These are phyloP conservation scores for Exutisphaerella laricina DNA, from an alignment of 2,329 filamentous ascomycete genomes.

Conservation along the genomic window DNA sequence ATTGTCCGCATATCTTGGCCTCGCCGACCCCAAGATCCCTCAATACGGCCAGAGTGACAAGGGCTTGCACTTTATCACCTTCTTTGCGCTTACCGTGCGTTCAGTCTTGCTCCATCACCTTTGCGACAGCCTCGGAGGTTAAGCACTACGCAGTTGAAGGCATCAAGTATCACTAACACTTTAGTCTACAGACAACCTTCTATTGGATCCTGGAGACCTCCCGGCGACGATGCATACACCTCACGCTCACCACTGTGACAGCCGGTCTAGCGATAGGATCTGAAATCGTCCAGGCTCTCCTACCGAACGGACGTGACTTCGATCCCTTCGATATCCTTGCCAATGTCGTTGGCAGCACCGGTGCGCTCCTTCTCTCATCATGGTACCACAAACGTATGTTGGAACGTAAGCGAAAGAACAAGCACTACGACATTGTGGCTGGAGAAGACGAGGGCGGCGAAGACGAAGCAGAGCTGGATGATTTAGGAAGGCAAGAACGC, in stretches of 20 bases:
- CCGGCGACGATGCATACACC: constrained; percentile 74
- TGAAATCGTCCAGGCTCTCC: constrained; percentile 67
- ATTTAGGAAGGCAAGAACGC: constrained; percentile 66
- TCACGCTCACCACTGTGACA: constrained; percentile 78
- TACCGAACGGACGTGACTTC: constrained; percentile 57
- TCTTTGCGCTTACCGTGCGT: constrained; percentile 75
- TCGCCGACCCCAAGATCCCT: constrained; percentile 55
- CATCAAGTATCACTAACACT: background rate
- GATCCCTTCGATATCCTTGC: constrained; percentile 83
- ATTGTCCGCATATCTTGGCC: constrained; percentile 67
- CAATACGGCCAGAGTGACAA: constrained; percentile 74
- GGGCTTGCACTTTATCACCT: constrained; percentile 75
- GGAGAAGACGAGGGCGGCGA: constrained; percentile 48
- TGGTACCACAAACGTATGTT: constrained; percentile 97
- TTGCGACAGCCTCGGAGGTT: constrained; percentile 4
- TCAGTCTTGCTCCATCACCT: background rate
- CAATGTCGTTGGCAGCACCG: constrained; percentile 73
- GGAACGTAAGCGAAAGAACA: constrained; percentile 71
- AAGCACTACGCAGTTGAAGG: too few relatives aligned
- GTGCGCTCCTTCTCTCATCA: constrained; percentile 66
- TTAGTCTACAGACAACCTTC: constrained; percentile 47
- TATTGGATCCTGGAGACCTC: constrained; percentile 97
- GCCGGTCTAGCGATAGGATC: constrained; percentile 65
- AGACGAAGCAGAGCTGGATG: constrained; percentile 38
- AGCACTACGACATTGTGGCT: constrained; percentile 65